Base-by-base conservation (phyloP, 345 rosid species). In the Sapria himalayana region DNA sequence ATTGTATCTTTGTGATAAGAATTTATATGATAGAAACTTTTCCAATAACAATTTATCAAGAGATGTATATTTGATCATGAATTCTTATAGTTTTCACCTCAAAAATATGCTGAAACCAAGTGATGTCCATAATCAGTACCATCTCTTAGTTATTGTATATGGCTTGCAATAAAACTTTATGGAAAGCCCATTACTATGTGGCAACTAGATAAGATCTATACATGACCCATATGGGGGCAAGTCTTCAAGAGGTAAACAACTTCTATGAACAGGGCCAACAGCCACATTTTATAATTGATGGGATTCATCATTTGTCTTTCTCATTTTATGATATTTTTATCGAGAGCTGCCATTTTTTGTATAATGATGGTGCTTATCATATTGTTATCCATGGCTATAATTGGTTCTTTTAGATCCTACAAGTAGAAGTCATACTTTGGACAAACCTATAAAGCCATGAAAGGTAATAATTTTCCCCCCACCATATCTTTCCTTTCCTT, bases 1-100 rank as follows among this genome's bases (percentile, higher is more conserved):
- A 5, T 40, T 25, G 2, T 7, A 3, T 41, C 21, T 13, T n/a
- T n/a, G n/a, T n/a, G 9, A 14, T 7, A 16, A 7, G 0, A 18
- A 14, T 37, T 22, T 13, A 8, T 23, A 3, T 15, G 29, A 12
- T 47, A 91, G 99, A 66, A 80, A 91, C 59, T 67, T 91, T 18
- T 80, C 99, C 20, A 62, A 62, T 60, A 91, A 91, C 74, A 84
- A 84, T 47, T 62, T 91, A 21, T 71, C 99, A 0, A 95, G 99
- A 24, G 22, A 54, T 19, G 41, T 80, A 22, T 92, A 93, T 4
- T 58, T 60, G 2, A 49, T 46, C 22, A 63, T 69, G 36, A 84
- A 91, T 69, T 84, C 49, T 50, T 85, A 0, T 66, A 74, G 8
- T 81, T 71, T 58, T 64, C 81, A 22, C 60, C 81, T 0, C 48